Evolutionary conservation across 768 basidiomycete species (phyloP), one percentile per base, ranked within the genome.

Genomic region (Epithele typhae): DNA sequence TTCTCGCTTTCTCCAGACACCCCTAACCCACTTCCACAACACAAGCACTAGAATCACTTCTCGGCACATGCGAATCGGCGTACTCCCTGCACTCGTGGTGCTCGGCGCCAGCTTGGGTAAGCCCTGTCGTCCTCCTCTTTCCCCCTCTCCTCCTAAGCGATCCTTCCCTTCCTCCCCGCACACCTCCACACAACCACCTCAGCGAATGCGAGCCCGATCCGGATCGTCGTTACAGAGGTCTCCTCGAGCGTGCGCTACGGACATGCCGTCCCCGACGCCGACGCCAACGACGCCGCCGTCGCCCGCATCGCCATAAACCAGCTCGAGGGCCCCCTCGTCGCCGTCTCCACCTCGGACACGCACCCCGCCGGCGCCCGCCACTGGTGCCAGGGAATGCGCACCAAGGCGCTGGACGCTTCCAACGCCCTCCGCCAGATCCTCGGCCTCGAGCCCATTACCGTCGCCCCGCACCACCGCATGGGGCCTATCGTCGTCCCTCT

Each of bases 341-440:
- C 25, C 10, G 8, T n/a, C 18, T 30, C 17, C 25, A 21, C 5
- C 40, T 12, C 2, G 21, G 18, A 33, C 17, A 36, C 8, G 35
- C 35, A 36, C 27, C n/a, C 38, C 22, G 34, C 19, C 10, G 11
- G 17, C 25, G 21, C 37, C 18, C 63, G 27, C 38, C 69, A 67
- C 48, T 46, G 55, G 14, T 67, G 69, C 44, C 53, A 57, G 37
- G 66, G 66, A 32, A 53, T 77, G 59, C 69, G 66, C 51, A 61
- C 72, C 58, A 82, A 82, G 57, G 72, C 74, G 22, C 54, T 78
- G 45, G 66, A 71, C 48, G 48, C 82, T 33, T 74, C 78, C 41
- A 80, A 82, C 52, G 55, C 69, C 22, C 72, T 87, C 69, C 69
- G 78, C 36, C 64, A 76, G 48, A 72, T 73, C 2, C 63, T 87